Base-by-base conservation (phyloP, 1,139 yeast genomes). In the Kazachstania sp. region DNA sequence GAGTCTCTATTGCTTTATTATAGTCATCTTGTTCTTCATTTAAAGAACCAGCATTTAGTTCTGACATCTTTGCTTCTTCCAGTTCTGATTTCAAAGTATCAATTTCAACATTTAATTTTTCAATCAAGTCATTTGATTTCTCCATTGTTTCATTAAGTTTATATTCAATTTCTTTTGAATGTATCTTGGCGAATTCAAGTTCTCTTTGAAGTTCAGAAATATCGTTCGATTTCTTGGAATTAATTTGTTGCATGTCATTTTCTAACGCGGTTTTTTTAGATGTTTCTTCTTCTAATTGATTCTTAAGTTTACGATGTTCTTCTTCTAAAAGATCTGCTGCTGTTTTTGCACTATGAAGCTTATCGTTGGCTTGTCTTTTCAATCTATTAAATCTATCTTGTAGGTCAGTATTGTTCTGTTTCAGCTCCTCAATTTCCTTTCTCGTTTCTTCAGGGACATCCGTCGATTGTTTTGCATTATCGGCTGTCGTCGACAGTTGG, bases 301-400 rank as follows among this genome's bases (percentile, higher is more conserved):
- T 41, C 41, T 51, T 51, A 41, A 48, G 61, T 49, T 43, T 62
- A 51, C 35, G 38, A 36, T 51, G 58, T 34, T 52, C 58, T 49
- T 52, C 51, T 6, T 43, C 45, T 15, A 54, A 38, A 12, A 49
- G 49, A 23, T 45, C 47, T 2, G 55, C 15, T 19, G 61, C 64
- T 19, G 49, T 50, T 44, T 62, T 65, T 18, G 63, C 68, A 20
- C 64, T 58, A 44, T 64, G 66, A 37, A 71, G 63, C 50, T 70
- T 75, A 31, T 67, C 71, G 44, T 65, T 68, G 1, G 71, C 67
- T 52, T 56, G 61, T 49, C 47, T 53, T 48, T 51, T 57, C 45
- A 70, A 44, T 64, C 66, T 57, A 53, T 67, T 63, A 58, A 55
- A 67, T 47, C 61, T 65, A 54, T 63, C 70, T 45, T 62, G 53